phyloP scores from a whole-genome alignment of 176 grass and related monocot species.

The Tillandsia fasciculata region DNA sequence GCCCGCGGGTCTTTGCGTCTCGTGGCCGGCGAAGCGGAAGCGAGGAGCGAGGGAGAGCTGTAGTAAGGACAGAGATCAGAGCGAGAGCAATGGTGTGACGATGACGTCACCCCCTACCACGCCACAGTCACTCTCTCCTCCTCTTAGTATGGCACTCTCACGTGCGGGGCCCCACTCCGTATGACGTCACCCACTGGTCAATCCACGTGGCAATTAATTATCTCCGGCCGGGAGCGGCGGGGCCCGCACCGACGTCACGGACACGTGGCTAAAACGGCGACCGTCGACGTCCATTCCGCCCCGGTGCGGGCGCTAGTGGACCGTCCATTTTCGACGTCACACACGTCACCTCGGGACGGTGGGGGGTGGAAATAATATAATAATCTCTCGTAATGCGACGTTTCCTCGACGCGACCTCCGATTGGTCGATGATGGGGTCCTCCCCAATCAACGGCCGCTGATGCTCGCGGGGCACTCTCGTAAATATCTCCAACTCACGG shows the following conservation, averaged over 20 bases:
- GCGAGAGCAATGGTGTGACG: too few species aligned
- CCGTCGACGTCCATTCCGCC: conserved; percentile 28
- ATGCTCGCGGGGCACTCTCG: background rate
- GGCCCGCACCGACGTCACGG: background rate
- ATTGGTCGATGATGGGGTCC: background rate
- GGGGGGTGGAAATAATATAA: too few species aligned
- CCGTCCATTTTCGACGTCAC: conserved; percentile 18
- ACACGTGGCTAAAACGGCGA: background rate
- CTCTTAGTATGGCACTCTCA: background rate
- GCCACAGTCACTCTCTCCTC: background rate
- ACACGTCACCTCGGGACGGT: background rate
- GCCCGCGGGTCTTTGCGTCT: conserved; percentile 39
- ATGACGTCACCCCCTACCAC: conserved; percentile 6
- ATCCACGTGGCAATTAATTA: conserved; percentile 7
- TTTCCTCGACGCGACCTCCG: conserved; percentile 7
- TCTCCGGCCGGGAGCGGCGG: background rate
- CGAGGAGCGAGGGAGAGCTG: too few species aligned
- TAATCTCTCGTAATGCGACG: background rate
- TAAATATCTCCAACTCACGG: background rate
- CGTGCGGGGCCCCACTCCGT: background rate
- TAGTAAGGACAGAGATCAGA: too few species aligned
- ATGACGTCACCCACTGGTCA: background rate
- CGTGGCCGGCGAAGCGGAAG: conserved; percentile 11
- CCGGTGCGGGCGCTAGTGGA: conserved; percentile 16
- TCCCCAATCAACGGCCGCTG: background rate